Evolutionary conservation across 495 filamentous ascomycete species (phyloP).

Genomic region (Penicilliopsis zonata): DNA sequence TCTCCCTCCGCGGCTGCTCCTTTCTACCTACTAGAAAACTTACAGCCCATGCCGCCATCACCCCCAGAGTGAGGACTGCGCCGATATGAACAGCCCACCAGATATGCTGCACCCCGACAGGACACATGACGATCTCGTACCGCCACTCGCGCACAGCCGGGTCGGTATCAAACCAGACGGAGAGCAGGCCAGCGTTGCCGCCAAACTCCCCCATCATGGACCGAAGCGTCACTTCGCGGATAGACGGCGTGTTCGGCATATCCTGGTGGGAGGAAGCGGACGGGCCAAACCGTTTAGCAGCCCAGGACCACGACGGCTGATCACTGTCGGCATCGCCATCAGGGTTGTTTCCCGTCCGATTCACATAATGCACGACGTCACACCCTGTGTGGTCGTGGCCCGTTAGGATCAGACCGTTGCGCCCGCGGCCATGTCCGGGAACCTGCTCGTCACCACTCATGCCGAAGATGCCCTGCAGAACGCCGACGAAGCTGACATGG

Average conservation of each 20-base stretch:
- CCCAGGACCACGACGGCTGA: constrained; percentile 21
- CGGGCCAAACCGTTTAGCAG: constrained; percentile 16
- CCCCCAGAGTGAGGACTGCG: constrained; percentile 41
- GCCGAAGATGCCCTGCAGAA: constrained; percentile 72
- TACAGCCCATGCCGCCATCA: constrained; percentile 5
- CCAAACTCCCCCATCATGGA: constrained; percentile 97
- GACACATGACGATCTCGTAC: constrained; percentile 66
- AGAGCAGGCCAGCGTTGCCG: constrained; percentile 79
- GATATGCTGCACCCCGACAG: constrained; percentile 72
- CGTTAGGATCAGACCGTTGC: constrained; percentile 67
- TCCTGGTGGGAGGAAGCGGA: constrained; percentile 1
- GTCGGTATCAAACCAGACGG: constrained; percentile 71
- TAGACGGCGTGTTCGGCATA: constrained; percentile 14
- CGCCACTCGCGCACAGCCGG: constrained; percentile 50
- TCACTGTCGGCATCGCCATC: constrained; percentile 9
- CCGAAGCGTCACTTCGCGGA: constrained; percentile 88
- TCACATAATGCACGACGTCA: constrained; percentile 71
- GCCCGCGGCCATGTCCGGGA: constrained; percentile 41
- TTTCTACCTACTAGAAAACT: too few relatives aligned
- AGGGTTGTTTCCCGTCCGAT: constrained; percentile 20
- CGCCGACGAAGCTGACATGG: constrained; percentile 43
- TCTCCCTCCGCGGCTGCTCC: too few relatives aligned
- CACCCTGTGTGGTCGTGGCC: constrained; percentile 95
- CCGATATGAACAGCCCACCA: constrained; percentile 87
- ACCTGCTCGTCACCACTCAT: constrained; percentile 48